Evolutionary conservation across 2,329 filamentous ascomycete genomes (phyloP).

Genomic region (Colletotrichum agaves): DNA sequence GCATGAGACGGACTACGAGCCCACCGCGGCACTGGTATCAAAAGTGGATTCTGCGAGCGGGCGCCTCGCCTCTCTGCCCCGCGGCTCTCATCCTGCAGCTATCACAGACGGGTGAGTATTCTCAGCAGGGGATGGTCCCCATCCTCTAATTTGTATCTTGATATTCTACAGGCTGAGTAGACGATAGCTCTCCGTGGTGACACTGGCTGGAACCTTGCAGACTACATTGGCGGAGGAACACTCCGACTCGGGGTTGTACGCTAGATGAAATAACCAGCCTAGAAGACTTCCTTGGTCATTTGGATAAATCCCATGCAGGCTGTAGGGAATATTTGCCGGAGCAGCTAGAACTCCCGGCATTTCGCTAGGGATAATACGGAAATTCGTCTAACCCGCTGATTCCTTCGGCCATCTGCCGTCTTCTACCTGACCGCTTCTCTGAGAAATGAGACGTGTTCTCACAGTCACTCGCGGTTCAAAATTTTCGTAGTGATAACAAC

Average conservation of each 20-base stretch:
- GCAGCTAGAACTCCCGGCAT: background rate
- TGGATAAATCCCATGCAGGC: background rate
- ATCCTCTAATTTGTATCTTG: background rate
- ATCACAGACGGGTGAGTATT: slow-evolving; percentile 1
- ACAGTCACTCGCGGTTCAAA: too few relatives aligned
- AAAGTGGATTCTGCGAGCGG: background rate
- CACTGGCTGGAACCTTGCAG: background rate
- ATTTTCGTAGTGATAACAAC: too few relatives aligned
- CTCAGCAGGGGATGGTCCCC: background rate
- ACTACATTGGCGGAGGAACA: background rate
- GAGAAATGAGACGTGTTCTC: too few relatives aligned
- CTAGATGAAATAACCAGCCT: background rate
- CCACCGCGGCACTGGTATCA: background rate
- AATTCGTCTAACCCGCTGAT: background rate
- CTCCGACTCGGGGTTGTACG: background rate
- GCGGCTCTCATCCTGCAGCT: background rate
- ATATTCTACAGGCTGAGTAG: background rate
- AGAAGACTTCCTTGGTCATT: background rate
- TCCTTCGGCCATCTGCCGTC: too few relatives aligned
- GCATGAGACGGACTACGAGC: background rate
- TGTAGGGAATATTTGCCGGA: background rate
- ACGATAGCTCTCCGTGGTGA: background rate
- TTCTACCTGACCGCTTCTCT: too few relatives aligned
- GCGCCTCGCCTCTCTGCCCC: background rate
- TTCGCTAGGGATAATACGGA: too few relatives aligned